Evolutionary conservation across 148 eudicot genomes (phyloP).

Genomic region (Beta vulgaris): DNA sequence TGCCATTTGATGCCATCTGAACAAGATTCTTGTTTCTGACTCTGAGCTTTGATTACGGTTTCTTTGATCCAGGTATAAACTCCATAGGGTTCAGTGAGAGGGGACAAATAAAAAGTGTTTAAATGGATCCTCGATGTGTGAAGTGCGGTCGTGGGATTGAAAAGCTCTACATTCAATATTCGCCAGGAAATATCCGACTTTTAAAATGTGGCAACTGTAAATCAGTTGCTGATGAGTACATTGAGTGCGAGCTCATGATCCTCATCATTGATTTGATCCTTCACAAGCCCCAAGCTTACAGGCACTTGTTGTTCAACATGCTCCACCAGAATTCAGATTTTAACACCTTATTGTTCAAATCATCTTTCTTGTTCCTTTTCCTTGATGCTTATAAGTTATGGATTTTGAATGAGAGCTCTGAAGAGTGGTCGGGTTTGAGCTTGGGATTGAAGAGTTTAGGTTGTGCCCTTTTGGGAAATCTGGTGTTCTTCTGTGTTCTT

Average conservation of each 20-base stretch:
- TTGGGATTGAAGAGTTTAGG: conserved; percentile 37
- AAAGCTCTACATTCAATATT: conserved; percentile 68
- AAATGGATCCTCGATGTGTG: conserved; percentile 52
- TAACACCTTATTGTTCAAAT: conserved; percentile 55
- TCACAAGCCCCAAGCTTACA: conserved; percentile 87
- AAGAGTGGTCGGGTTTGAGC: conserved; percentile 20
- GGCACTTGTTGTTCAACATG: conserved; percentile 78
- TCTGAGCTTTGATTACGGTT: conserved; percentile 2
- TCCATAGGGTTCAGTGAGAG: background rate
- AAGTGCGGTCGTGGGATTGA: conserved; percentile 61
- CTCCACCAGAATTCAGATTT: conserved; percentile 42
- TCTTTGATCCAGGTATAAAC: conserved; percentile 16
- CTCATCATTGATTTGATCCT: conserved; percentile 76
- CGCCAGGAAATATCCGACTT: conserved; percentile 86
- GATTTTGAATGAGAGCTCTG: conserved; percentile 29
- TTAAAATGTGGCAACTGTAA: conserved; percentile 76
- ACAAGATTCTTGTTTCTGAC: conserved; percentile 6
- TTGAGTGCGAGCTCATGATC: conserved; percentile 86
- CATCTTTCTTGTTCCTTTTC: conserved; percentile 38
- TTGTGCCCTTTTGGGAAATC: conserved; percentile 47
- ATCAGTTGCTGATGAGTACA: conserved; percentile 77
- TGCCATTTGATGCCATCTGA: background rate
- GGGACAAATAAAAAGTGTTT: background rate
- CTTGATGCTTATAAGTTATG: conserved; percentile 55
- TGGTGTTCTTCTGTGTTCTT: conserved; percentile 42